These are phyloP conservation scores for Rhododendron simsii DNA, from an alignment of 148 eudicot species.

Conservation along the genomic window DNA sequence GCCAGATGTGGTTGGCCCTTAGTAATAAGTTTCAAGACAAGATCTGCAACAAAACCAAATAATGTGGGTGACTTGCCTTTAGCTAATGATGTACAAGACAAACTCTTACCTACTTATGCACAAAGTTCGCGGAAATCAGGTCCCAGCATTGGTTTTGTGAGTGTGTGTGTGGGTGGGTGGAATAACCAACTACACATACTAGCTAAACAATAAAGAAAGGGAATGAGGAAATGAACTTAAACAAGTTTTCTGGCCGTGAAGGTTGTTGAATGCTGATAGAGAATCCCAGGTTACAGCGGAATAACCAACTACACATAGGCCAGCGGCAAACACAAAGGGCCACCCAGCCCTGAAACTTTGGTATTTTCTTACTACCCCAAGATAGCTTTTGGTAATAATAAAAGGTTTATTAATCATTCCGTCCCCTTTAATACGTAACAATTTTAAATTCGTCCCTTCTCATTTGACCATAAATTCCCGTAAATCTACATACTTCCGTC, in stretches of 20 bases:
- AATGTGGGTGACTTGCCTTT: background rate
- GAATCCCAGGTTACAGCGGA: too few species aligned
- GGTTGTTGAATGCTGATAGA: too few species aligned
- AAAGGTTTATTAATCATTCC: background rate
- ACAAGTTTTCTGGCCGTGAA: too few species aligned
- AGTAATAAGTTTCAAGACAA: constrained; percentile 23
- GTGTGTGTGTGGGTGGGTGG: too few species aligned
- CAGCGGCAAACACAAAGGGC: too few species aligned
- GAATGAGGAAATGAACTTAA: too few species aligned
- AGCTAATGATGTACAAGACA: background rate
- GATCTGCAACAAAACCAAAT: constrained; percentile 16
- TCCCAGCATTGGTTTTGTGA: background rate
- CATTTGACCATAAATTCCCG: background rate
- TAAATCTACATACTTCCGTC: background rate
- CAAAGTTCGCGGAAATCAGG: background rate
- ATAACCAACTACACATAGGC: too few species aligned
- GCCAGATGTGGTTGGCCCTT: constrained; percentile 33
- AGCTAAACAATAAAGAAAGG: background rate
- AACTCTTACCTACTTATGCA: background rate
- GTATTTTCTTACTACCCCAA: background rate
- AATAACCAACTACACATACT: too few species aligned
- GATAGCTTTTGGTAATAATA: background rate
- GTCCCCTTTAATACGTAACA: background rate
- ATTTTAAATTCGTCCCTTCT: background rate
- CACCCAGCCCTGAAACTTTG: too few species aligned